Conservation (phyloP, 495 filamentous ascomycete species). For the Tuber umbilicatum region DNA sequence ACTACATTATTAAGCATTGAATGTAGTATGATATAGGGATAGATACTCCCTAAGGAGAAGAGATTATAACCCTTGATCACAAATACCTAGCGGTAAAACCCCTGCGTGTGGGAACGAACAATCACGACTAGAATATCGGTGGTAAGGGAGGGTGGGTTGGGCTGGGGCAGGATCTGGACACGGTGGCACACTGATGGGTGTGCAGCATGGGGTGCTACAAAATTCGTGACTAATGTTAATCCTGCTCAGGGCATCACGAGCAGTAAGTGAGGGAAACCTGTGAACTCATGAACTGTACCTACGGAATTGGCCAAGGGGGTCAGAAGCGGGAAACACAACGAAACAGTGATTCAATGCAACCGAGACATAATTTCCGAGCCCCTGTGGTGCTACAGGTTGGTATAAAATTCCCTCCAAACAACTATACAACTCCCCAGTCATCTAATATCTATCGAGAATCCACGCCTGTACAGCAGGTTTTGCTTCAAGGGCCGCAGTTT, state of each 20-base stretch:
- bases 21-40: too few species aligned
- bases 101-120: too few species aligned
- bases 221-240: neutral
- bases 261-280: neutral
- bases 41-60: too few species aligned
- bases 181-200: neutral
- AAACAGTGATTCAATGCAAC: neutral
- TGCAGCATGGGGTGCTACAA: neutral
- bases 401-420: neutral
- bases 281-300: neutral
- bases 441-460: slow-evolving; percentile 57
- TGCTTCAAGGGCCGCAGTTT: slow-evolving; percentile 47
- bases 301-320: neutral
- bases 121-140: neutral
- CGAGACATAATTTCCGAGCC: neutral
- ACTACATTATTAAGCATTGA: too few species aligned
- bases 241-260: neutral
- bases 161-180: neutral
- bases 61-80: too few species aligned
- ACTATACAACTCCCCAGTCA: slow-evolving; percentile 16
- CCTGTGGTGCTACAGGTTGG: neutral
- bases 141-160: neutral
- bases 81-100: too few species aligned
- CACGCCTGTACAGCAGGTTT: slow-evolving; percentile 49
- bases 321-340: neutral